These are phyloP conservation scores for Flaveria linearis DNA, from an alignment of 129 eudicot genomes.

Conservation along the genomic window DNA sequence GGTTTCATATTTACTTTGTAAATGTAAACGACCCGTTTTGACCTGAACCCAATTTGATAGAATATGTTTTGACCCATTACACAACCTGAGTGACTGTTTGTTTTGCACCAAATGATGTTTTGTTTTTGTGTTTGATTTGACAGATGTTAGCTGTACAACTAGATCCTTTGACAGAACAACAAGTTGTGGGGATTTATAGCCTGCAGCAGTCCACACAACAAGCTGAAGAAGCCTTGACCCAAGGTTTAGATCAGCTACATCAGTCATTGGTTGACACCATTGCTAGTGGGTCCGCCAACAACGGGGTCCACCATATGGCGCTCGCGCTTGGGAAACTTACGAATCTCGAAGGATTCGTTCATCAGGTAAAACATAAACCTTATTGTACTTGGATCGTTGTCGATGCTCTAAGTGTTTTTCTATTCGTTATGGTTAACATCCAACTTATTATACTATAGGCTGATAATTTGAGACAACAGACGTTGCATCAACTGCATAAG, in stretches of 20 bases:
- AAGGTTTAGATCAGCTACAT: constrained; percentile 80
- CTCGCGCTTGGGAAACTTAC: constrained; percentile 89
- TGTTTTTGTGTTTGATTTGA: neutral
- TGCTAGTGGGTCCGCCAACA: constrained; percentile 54
- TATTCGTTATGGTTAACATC: neutral
- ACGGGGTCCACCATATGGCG: constrained; percentile 93
- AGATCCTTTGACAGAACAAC: constrained; percentile 90
- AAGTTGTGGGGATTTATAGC: constrained; percentile 76
- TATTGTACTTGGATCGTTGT: neutral
- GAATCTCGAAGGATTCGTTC: constrained; percentile 93
- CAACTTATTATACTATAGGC: constrained; percentile 48
- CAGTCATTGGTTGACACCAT: constrained; percentile 80
- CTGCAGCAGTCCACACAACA: constrained; percentile 82
- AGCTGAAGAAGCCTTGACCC: constrained; percentile 87
- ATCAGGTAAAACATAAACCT: constrained; percentile 55
- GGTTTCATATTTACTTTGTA: constrained; percentile 30
- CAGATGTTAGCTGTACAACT: constrained; percentile 79
- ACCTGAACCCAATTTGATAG: neutral
- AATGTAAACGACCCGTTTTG: neutral
- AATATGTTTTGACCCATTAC: neutral
- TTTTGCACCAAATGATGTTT: neutral
- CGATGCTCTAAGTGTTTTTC: neutral
- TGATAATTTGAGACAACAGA: constrained; percentile 89
- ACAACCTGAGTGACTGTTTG: neutral
- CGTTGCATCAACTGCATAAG: constrained; percentile 83